Percentiles rank a stretch among this genome's conserved stretches.
phyloP scores from a whole-genome alignment of 495 filamentous ascomycete genomes.

The Penicillium steckii region DNA sequence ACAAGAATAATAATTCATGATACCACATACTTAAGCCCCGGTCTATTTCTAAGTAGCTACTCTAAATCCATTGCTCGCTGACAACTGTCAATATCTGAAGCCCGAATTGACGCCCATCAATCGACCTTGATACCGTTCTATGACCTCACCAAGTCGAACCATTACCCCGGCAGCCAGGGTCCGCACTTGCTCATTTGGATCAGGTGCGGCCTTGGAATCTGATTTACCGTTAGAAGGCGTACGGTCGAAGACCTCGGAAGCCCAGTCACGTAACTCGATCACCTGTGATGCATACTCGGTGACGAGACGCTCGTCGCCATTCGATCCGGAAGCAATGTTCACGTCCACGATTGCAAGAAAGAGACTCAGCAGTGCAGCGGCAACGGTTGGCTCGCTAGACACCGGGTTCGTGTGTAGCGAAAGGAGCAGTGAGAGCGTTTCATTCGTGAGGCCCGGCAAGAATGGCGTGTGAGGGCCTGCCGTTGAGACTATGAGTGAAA shows the following conservation, averaged over 20 bases:
- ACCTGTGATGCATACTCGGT: conserved; percentile 42
- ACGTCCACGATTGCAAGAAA: conserved; percentile 81
- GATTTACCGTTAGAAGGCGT: conserved; percentile 33
- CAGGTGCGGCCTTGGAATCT: conserved; percentile 42
- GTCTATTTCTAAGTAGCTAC: neutral
- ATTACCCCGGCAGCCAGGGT: conserved; percentile 78
- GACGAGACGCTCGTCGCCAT: conserved; percentile 68
- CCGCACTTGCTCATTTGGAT: conserved; percentile 40
- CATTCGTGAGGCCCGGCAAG: conserved; percentile 44
- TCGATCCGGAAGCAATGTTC: conserved; percentile 56
- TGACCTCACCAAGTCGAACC: conserved; percentile 72
- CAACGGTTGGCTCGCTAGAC: conserved; percentile 58
- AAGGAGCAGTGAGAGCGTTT: conserved; percentile 45
- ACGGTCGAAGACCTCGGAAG: conserved; percentile 62
- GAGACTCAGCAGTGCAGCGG: conserved; percentile 72
- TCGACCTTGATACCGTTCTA: conserved; percentile 73
- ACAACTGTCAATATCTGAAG: conserved; percentile 39
- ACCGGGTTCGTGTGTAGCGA: conserved; percentile 41
- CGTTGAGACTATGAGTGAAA: conserved; percentile 50
- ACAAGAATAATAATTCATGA: conserved; percentile 13
- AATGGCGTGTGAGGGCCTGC: conserved; percentile 45
- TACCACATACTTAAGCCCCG: conserved; percentile 25
- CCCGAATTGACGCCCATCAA: conserved; percentile 52
- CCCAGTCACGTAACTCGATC: conserved; percentile 45
- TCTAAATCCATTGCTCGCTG: neutral